Evolutionary conservation across 139 green algal genomes (phyloP), one percentile per base, ranked within the genome.

Genomic region (Closterium sp.): DNA sequence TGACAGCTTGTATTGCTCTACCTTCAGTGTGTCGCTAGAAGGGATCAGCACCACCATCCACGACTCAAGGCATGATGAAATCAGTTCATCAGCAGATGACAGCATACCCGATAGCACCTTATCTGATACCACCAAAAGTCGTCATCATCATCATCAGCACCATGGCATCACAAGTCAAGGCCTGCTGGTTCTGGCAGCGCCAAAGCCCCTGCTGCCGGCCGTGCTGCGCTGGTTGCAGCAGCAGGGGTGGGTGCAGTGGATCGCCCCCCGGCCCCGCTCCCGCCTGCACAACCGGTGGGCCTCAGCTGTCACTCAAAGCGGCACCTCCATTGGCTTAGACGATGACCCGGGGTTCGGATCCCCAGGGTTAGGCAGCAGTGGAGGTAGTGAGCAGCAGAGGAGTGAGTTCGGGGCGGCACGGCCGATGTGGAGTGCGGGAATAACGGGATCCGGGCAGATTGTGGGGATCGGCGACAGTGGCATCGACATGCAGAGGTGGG

Each of bases 391-490:
- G 62, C 62, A 79, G 62, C 62, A 79, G 62, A 79, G 62, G 62
- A 79, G 62, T 79, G 62, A 27, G 32, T 92, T 89, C 45, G 90
- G 90, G 7, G 21, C 85, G 34, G 79, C 90, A 31, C 84, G 92
- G 31, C 93, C 94, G 4, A 21, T 98, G 5, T 99, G 97, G 97
- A 88, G 89, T 2, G 97, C 96, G 1, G 97, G 97, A 89, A 70
- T 96, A 17, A 91, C 95, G 85, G 97, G 97, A 13, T 21, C 93
- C 5, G 91, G 94, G 27, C 96, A 99, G 93, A 94, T 99, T 1
- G 93, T 99, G 9, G 98, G 97, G 70, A 95, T 97, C 42, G 98
- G 98, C 1, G 98, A 99, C 96, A 97, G 94, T 21, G 98, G 98
- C 45, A 50, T 99, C 5, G 95, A 96, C 89, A 45, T 89, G 28